Base-by-base conservation (phyloP, 148 eudicot genomes). In the Agrostemma githago region DNA sequence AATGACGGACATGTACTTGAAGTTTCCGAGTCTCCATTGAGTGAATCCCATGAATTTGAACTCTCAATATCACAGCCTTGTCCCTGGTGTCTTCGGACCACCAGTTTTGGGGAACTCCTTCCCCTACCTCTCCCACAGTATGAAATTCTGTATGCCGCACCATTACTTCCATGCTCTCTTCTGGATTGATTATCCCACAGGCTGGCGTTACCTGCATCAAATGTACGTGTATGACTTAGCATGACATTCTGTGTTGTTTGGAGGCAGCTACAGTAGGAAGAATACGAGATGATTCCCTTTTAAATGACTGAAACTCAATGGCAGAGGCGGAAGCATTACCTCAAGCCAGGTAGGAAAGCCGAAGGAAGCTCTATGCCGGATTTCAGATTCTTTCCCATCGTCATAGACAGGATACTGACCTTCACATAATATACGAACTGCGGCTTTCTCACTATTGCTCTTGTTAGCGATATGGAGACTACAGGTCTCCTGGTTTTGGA, bases 291-390 rank as follows among this genome's bases (percentile, higher is more conserved):
- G 4, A 40, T 4, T 41, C 41, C n/a, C 16, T 2, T 66, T 48
- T 66, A 41, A 40, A 41, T 40, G 14, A 63, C 41, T 38, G 41
- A 21, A 66, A 40, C 42, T 66, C 9, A 62, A 8, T 37, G 19
- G 41, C 16, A 48, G 44, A 74, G 70, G 9, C 53, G 20, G 56
- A 66, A 19, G 54, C 39, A 38, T 62, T 86, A 95, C 98, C 98
- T 89, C 96, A 71, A 95, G 96, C 98, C 98, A 95, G 70, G 83
- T 80, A 38, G 98, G 98, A 74, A 94, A 88, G 71, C 98, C 97
- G 51, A 87, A 89, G 63, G 88, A 85, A 58, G 82, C 93, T 84
- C 91, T 85, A 6, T 88, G 86, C 20, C 82, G 79, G 72, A 84
- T 84, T 6, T 84, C 88, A 42, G 88, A 77, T 59, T 83, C 68